Conservation (phyloP, 1,139 yeast species). For the Lodderomyces margitis region DNA sequence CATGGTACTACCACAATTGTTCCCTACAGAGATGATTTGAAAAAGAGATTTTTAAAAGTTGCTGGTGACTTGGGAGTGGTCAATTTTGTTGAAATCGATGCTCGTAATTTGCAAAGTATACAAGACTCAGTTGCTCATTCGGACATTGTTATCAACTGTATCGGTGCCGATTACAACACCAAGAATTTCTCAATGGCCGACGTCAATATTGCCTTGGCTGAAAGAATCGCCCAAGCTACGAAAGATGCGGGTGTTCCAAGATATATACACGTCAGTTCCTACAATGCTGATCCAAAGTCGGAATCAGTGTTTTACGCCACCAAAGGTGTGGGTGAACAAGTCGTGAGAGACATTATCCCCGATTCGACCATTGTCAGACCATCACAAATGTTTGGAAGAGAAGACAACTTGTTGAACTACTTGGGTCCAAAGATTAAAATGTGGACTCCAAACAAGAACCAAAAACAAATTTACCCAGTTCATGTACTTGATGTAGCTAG, state of each 20-base stretch:
- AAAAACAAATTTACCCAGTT: conserved; percentile 68
- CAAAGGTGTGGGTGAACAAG: conserved; percentile 76
- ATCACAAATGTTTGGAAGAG: conserved; percentile 75
- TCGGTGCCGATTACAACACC: conserved; percentile 77
- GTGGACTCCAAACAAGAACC: conserved; percentile 65
- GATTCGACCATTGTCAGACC: conserved; percentile 86
- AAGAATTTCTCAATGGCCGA: conserved; percentile 83
- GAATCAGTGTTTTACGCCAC: conserved; percentile 73
- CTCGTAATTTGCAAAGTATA: conserved; percentile 73
- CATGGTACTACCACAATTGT: conserved; percentile 79
- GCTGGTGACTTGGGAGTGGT: conserved; percentile 88
- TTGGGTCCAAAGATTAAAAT: conserved; percentile 55
- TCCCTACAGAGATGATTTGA: conserved; percentile 79
- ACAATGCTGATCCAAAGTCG: conserved; percentile 71
- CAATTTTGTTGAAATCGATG: conserved; percentile 78
- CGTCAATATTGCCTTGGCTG: conserved; percentile 75
- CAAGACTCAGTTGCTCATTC: conserved; percentile 79
- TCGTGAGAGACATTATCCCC: conserved; percentile 65
- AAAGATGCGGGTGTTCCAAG: conserved; percentile 75
- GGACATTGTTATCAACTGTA: conserved; percentile 77
- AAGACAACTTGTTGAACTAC: conserved; percentile 68
- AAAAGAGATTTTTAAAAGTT: conserved; percentile 76
- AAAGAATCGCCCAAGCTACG: conserved; percentile 73
- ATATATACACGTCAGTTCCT: conserved; percentile 74
- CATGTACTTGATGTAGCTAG: conserved; percentile 76